Evolutionary conservation across 2,329 filamentous ascomycete species (phyloP).

Genomic region (Exophiala lecanii-corni): DNA sequence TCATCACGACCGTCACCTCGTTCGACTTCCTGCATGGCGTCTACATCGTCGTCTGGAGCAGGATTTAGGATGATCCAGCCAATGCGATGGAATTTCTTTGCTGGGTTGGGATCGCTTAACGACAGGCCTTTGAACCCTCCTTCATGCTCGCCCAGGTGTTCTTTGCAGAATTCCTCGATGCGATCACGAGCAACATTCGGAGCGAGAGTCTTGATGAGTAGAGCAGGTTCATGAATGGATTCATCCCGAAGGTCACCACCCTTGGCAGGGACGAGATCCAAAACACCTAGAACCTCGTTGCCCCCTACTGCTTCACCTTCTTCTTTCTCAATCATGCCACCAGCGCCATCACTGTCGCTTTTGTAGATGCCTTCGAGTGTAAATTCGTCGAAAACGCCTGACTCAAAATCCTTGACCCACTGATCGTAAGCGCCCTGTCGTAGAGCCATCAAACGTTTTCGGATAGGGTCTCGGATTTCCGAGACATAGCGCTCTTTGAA

Average conservation of each 20-base stretch:
- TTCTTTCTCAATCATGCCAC: conserved; percentile 84
- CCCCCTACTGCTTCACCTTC: conserved; percentile 89
- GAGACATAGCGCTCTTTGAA: conserved; percentile 92
- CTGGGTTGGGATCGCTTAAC: conserved; percentile 91
- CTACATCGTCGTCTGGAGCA: conserved; percentile 60
- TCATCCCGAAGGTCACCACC: conserved; percentile 88
- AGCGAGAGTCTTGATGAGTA: conserved; percentile 96
- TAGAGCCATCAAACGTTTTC: conserved; percentile 71
- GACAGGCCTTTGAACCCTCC: conserved; percentile 95
- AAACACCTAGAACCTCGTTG: conserved; percentile 87
- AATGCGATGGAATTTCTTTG: conserved; percentile 95
- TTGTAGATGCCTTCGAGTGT: conserved; percentile 92
- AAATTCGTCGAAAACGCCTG: conserved; percentile 87
- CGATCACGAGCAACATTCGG: conserved; percentile 93
- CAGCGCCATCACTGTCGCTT: conserved; percentile 80
- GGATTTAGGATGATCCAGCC: conserved; percentile 97
- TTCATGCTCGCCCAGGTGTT: conserved; percentile 84
- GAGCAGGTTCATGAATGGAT: conserved; percentile 78
- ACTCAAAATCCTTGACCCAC: conserved; percentile 83
- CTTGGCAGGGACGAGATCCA: conserved; percentile 78
- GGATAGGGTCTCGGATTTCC: conserved; percentile 71
- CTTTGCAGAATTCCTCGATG: conserved; percentile 88
- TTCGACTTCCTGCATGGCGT: conserved; percentile 50
- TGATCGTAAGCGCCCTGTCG: conserved; percentile 73
- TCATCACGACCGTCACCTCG: conserved; percentile 70